Evolutionary conservation across 2,329 filamentous ascomycete species (phyloP).

Genomic region (Alternaria incomplexa): DNA sequence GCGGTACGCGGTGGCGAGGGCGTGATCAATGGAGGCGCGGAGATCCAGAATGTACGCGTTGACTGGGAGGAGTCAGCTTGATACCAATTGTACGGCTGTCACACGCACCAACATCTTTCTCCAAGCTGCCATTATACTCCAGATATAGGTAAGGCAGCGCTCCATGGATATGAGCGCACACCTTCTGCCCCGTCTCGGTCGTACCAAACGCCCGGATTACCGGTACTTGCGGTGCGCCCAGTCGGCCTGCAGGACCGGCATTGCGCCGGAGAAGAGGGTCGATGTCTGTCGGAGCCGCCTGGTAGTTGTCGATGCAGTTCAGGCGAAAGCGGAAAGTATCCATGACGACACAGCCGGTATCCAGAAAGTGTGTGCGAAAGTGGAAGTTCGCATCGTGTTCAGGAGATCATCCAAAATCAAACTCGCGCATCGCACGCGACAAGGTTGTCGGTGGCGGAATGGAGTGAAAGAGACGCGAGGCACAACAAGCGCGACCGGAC

Average conservation of each 20-base stretch:
- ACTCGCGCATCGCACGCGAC: background rate
- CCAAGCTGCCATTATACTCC: constrained; percentile 76
- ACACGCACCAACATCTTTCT: constrained; percentile 68
- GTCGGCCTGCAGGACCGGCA: constrained; percentile 60
- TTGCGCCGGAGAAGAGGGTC: constrained; percentile 79
- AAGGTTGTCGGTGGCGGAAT: background rate
- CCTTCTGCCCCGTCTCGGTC: constrained; percentile 93
- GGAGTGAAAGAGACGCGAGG: constrained; percentile 11
- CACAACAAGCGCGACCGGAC: constrained; percentile 11
- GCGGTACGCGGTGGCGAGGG: constrained; percentile 83
- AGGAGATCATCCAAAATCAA: constrained; percentile 6
- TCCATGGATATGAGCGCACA: constrained; percentile 94
- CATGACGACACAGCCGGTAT: constrained; percentile 53
- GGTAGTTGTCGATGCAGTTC: constrained; percentile 96
- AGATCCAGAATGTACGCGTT: constrained; percentile 76
- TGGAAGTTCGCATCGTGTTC: constrained; percentile 19
- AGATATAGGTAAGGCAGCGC: constrained; percentile 96
- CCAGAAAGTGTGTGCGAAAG: background rate
- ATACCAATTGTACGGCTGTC: background rate
- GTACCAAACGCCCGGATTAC: constrained; percentile 90
- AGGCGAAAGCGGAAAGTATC: constrained; percentile 87
- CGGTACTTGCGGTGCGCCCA: constrained; percentile 75
- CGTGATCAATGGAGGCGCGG: constrained; percentile 88
- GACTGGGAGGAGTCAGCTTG: constrained; percentile 58
- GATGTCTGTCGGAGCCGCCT: constrained; percentile 76